Percentiles rank a stretch among this genome's conserved stretches.
Conservation (phyloP, 2,329 filamentous ascomycete species). For the Hymenoscyphus infarciens region DNA sequence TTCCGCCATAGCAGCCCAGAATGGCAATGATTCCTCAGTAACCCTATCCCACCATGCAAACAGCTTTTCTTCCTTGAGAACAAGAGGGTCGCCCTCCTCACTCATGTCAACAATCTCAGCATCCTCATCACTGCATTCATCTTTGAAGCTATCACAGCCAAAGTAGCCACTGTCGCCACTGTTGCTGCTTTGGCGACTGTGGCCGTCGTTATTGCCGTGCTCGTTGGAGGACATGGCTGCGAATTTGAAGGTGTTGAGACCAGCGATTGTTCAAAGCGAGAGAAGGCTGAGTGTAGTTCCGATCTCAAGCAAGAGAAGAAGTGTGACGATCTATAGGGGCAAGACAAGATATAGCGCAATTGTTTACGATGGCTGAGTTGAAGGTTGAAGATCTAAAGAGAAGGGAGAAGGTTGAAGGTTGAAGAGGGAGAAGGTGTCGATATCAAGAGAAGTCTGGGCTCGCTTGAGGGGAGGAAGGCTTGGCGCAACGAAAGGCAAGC, state of each 20-base stretch:
- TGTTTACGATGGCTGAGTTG: not conserved
- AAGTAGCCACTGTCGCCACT: constrained; percentile 1
- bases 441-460: not conserved
- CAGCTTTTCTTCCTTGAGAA: not conserved
- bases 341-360: not conserved
- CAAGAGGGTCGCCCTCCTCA: not conserved
- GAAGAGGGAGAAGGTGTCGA: not conserved
- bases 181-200: not conserved
- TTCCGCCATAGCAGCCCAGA: not conserved
- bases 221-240: not conserved
- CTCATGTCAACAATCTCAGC: not conserved
- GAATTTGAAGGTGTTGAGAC: not conserved
- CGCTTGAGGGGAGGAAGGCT: not conserved
- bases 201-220: not conserved
- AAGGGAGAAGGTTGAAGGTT: not conserved
- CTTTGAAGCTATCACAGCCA: not conserved
- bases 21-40: not conserved
- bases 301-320: constrained; percentile 2
- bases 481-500: not conserved
- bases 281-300: not conserved
- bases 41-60: not conserved
- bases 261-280: not conserved
- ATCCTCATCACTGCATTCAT: not conserved
- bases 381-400: not conserved
- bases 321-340: not conserved